These are phyloP conservation scores for Cryphonectria parasitica DNA, from an alignment of 2,329 filamentous ascomycete species.

Conservation along the genomic window DNA sequence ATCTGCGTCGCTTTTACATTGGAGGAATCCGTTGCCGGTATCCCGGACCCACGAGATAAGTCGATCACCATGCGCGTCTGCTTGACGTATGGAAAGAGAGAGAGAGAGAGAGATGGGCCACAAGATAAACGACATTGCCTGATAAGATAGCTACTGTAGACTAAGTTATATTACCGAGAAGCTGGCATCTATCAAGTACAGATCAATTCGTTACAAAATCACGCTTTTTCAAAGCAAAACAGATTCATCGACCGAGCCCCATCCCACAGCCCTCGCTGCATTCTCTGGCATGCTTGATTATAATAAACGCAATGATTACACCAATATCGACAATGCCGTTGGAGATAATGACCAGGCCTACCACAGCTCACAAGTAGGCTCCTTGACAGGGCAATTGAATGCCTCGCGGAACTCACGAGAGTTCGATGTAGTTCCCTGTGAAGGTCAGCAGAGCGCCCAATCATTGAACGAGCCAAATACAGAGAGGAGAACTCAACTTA, in stretches of 20 bases:
- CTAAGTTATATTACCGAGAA: not conserved
- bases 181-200: not conserved
- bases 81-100: too few relatives aligned
- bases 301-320: not conserved
- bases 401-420: slow-evolving; percentile 69
- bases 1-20: too few relatives aligned
- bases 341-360: slow-evolving; percentile 37
- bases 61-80: not conserved
- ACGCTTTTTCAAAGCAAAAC: not conserved
- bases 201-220: not conserved
- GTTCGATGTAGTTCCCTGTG: slow-evolving; percentile 60
- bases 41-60: not conserved
- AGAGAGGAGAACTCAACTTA: slow-evolving; percentile 33
- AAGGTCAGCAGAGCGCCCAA: not conserved
- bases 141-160: not conserved
- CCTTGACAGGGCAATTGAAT: slow-evolving; percentile 67
- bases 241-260: not conserved
- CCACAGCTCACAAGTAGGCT: slow-evolving; percentile 73
- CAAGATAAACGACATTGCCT: not conserved
- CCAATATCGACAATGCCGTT: not conserved
- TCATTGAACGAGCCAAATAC: not conserved
- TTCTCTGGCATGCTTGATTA: not conserved
- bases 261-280: not conserved
- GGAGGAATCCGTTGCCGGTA: not conserved
- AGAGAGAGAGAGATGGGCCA: too few relatives aligned